Evolutionary conservation across 805 yeast species (phyloP).

Genomic region (Hanseniaspora pseudoguilliermondii): DNA sequence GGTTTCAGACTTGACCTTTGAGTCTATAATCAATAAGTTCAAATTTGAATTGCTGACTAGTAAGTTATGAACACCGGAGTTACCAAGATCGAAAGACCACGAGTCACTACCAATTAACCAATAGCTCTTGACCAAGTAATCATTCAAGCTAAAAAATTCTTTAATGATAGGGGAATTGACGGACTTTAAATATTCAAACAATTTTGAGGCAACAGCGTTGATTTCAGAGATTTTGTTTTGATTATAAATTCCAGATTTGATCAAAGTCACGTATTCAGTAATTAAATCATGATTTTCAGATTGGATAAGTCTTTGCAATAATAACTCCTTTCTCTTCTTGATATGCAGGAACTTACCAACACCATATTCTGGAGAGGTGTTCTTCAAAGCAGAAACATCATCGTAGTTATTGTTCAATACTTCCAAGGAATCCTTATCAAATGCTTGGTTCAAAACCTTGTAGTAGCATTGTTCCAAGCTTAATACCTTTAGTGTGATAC

Average conservation of each 20-base stretch:
- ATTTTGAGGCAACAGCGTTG: conserved; percentile 25
- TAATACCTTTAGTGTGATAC: conserved; percentile 29
- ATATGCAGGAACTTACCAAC: conserved; percentile 59
- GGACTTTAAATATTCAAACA: conserved; percentile 31
- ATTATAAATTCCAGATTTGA: conserved; percentile 20
- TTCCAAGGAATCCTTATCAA: conserved; percentile 36
- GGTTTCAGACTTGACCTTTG: conserved; percentile 41
- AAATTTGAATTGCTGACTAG: conserved; percentile 62
- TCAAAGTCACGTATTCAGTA: conserved; percentile 55
- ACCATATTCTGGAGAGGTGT: conserved; percentile 72
- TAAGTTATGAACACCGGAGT: conserved; percentile 80
- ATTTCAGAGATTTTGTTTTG: conserved; percentile 22
- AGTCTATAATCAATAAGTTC: conserved; percentile 77
- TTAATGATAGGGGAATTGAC: conserved; percentile 32
- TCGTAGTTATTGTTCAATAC: conserved; percentile 46
- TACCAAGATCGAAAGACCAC: conserved; percentile 88
- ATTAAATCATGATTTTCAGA: conserved; percentile 36
- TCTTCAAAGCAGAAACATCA: conserved; percentile 31
- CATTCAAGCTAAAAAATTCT: conserved; percentile 29
- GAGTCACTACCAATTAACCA: conserved; percentile 93
- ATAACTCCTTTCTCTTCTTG: conserved; percentile 35
- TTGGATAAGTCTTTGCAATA: background rate
- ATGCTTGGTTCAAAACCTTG: conserved; percentile 60
- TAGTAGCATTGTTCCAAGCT: conserved; percentile 63
- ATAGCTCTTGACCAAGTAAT: conserved; percentile 37